phyloP scores from a whole-genome alignment of 2,329 filamentous ascomycete species.

The Paracorniculantispora psalliotae region DNA sequence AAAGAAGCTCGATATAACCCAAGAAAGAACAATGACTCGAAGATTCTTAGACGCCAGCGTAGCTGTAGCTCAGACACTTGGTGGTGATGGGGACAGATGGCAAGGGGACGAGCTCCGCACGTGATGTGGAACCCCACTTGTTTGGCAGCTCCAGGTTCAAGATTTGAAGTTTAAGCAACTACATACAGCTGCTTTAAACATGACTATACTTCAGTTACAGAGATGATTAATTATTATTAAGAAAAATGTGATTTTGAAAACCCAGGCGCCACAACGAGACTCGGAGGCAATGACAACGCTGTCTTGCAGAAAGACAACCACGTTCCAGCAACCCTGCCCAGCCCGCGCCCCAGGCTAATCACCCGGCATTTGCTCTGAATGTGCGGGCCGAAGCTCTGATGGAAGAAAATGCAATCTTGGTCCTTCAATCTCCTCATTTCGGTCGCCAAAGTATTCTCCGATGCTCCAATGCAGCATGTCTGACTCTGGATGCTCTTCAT shows the following conservation, averaged over 20 bases:
- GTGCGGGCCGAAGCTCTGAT: neutral
- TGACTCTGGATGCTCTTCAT: slow-evolving; percentile 5
- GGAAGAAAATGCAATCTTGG: slow-evolving; percentile 8
- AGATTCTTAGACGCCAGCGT: neutral
- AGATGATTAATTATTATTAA: too few relatives aligned
- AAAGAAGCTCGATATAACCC: neutral
- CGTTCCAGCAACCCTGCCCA: too few relatives aligned
- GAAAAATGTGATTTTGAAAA: too few relatives aligned
- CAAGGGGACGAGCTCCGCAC: slow-evolving; percentile 8
- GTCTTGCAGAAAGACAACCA: too few relatives aligned
- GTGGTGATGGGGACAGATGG: slow-evolving; percentile 12
- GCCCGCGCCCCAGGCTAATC: neutral
- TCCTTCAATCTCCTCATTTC: neutral
- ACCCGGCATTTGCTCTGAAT: neutral
- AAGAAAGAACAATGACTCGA: neutral
- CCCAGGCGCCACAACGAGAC: too few relatives aligned
- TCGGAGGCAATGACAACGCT: too few relatives aligned
- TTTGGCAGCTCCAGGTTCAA: neutral
- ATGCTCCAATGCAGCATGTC: neutral
- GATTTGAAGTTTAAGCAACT: too few relatives aligned
- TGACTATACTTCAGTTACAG: too few relatives aligned
- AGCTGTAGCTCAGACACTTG: neutral
- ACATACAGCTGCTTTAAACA: too few relatives aligned
- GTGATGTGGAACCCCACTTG: slow-evolving; percentile 7
- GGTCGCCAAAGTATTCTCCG: slow-evolving; percentile 6